A percentile compares a stretch with the other conserved stretches of the same genome.
phyloP scores from a whole-genome alignment of 495 filamentous ascomycete species.

The Neurospora tetrasperma region DNA sequence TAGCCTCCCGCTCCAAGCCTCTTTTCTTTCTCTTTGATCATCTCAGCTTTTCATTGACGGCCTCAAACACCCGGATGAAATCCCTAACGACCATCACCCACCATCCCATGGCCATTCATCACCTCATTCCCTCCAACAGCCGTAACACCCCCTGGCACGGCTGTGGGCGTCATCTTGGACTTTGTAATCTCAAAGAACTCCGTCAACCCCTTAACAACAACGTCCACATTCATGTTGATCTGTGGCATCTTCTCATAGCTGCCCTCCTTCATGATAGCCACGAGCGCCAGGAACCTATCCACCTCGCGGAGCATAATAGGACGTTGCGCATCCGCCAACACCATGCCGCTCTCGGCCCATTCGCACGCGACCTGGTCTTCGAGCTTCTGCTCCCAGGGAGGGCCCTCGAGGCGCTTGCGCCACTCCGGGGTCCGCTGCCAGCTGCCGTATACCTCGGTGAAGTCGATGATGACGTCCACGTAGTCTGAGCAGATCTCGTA shows the following conservation, averaged over 20 bases:
- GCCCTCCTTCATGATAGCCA: constrained; percentile 64
- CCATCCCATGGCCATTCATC: not conserved
- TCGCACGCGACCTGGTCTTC: constrained; percentile 50
- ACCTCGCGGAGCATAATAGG: constrained; percentile 82
- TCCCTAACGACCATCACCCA: not conserved
- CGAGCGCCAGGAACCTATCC: constrained; percentile 73
- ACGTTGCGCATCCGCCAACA: constrained; percentile 66
- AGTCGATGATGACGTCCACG: constrained; percentile 93
- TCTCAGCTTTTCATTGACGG: not conserved
- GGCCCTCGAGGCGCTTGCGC: constrained; percentile 46
- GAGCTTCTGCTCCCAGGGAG: constrained; percentile 52
- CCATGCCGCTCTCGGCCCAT: constrained; percentile 70
- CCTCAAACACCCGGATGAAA: not conserved
- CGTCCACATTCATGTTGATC: constrained; percentile 48
- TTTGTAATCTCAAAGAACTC: constrained; percentile 50
- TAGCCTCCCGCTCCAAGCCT: not conserved
- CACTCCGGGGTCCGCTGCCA: constrained; percentile 48
- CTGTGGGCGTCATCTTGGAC: constrained; percentile 20
- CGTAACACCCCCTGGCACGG: not conserved
- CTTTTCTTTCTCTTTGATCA: not conserved
- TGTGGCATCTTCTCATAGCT: constrained; percentile 49
- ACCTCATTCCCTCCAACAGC: not conserved
- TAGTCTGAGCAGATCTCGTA: constrained; percentile 98
- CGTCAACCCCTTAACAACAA: constrained; percentile 42
- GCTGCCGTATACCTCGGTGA: constrained; percentile 81